These are phyloP conservation scores for Solanum phureja DNA, from an alignment of 257 asterid genomes.

Conservation along the genomic window DNA sequence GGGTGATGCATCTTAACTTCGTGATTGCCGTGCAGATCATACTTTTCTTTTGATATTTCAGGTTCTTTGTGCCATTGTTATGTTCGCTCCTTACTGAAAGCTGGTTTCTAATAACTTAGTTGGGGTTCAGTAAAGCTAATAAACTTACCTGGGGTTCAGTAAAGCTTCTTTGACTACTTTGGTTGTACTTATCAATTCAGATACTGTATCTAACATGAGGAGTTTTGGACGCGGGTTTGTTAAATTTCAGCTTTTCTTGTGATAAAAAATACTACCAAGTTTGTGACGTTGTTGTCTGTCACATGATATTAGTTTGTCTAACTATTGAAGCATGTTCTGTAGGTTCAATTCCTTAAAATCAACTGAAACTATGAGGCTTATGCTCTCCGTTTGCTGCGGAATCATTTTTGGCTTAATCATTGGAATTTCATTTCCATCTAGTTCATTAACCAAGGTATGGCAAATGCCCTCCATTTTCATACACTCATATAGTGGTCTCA, in stretches of 20 bases:
- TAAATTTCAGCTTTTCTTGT: not conserved
- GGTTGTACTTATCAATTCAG: not conserved
- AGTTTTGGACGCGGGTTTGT: constrained; percentile 21
- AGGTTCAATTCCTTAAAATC: constrained; percentile 39
- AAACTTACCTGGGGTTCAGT: not conserved
- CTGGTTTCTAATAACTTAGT: not conserved
- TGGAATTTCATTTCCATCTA: constrained; percentile 55
- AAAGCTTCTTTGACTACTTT: not conserved
- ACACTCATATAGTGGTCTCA: not conserved
- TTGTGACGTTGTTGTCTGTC: not conserved
- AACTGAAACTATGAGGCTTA: constrained; percentile 43
- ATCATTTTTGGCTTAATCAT: constrained; percentile 51
- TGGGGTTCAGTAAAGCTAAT: not conserved
- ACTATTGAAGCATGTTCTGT: constrained; percentile 8
- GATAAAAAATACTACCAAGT: not conserved
- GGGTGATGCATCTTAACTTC: not conserved
- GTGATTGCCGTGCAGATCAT: not conserved
- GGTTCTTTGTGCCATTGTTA: not conserved
- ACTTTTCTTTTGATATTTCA: not conserved
- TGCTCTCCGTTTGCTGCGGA: constrained; percentile 40
- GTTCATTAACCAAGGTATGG: constrained; percentile 47
- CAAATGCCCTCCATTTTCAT: not conserved
- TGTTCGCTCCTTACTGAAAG: not conserved
- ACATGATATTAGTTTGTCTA: not conserved
- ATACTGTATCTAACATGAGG: constrained; percentile 27